phyloP scores from a whole-genome alignment of 2,329 filamentous ascomycete species.

The Fulvia fulva region DNA sequence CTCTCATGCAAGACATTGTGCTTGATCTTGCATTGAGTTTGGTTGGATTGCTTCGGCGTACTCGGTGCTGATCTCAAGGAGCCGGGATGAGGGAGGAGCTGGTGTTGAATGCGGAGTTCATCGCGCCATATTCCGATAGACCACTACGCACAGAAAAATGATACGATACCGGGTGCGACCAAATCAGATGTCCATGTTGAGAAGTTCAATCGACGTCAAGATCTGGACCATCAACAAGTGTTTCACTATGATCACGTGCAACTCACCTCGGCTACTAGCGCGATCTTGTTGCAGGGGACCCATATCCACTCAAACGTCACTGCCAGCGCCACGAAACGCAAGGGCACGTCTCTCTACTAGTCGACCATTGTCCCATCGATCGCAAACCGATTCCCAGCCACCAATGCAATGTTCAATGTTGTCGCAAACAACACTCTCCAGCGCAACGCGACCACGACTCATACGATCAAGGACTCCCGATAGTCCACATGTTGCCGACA shows the following conservation, averaged over 20 bases:
- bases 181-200: neutral
- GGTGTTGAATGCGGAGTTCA: neutral
- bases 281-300: neutral
- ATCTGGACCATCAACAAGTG: neutral
- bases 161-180: neutral
- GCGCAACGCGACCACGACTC: neutral
- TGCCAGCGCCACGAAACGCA: neutral
- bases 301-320: neutral
- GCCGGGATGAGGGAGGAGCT: neutral
- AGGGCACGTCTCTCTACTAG: neutral
- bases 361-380: neutral
- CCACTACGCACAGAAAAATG: too few species aligned
- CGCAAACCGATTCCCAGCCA: neutral
- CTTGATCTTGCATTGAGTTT: neutral
- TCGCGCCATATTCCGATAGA: neutral
- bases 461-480: neutral
- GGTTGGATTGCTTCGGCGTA: neutral
- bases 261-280: neutral
- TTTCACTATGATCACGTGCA: neutral
- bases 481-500: conserved; percentile 33
- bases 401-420: conserved; percentile 2
- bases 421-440: neutral
- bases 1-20: neutral
- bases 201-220: too few species aligned
- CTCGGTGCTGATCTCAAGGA: neutral